Evolutionary conservation across 1,139 yeast species (phyloP), one percentile per base, ranked within the genome.

Genomic region (Nematodospora anomalae): DNA sequence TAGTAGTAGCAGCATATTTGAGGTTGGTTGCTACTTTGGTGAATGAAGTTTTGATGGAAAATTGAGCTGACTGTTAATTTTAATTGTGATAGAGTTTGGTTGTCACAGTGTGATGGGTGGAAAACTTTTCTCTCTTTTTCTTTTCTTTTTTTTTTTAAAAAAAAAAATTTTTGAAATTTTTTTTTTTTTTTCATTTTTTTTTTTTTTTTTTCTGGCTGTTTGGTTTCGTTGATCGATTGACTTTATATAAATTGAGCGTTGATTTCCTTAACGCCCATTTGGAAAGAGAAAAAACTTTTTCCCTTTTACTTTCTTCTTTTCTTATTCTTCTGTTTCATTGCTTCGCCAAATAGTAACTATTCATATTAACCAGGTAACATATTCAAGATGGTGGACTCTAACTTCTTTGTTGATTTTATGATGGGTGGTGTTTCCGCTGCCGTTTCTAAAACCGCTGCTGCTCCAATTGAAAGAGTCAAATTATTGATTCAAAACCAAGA

Each of bases 361-460:
- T 38, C 44, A 33, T 21, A 35, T 32, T 26, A 30, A 42, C 23
- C 27, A 31, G n/a, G n/a, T n/a, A n/a, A 23, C 26, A 35, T 40
- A 43, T 23, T 43, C 41, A 55, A 47, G 43, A 59, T 58, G 32
- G 18, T 29, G 63, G 64, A 60, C 47, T 47, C 51, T 40, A 46
- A 51, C 39, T 62, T 62, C 57, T 44, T 60, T 47, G 45, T 57
- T 56, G 74, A 71, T 55, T 71, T 71, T 62, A 47, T 71, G 69
- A 67, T 70, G 75, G 76, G 76, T 62, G 76, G 76, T 71, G 73
- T 71, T 50, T 71, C 76, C 68, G 76, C 76, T 64, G 76, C 76
- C 58, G 74, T 71, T 64, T 68, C 76, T 49, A 71, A 71, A 67
- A 71, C 76, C 47, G 76, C 75, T 39, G 76, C 76, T 52, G 76